Base-by-base conservation (phyloP, 345 rosid species). In the Cardiospermum halicacabum region DNA sequence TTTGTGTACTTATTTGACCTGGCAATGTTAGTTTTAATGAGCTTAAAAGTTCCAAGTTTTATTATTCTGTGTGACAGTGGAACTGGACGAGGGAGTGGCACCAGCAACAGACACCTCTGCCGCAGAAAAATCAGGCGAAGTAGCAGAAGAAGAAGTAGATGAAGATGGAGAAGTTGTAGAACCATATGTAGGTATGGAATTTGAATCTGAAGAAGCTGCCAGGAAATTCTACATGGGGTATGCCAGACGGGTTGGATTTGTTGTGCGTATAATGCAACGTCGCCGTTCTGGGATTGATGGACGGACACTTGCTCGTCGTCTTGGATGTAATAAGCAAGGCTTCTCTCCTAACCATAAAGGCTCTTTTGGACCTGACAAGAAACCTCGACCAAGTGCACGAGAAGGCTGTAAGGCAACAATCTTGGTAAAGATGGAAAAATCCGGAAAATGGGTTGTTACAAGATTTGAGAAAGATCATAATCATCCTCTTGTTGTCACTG, bases 321-420 rank as follows among this genome's bases (percentile, higher is more conserved):
- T 89, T 47, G 92, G 92, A 57, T 89, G 96, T 72, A 89, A 89
- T 72, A 86, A 89, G 64, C 96, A 89, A 58, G 96, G 92, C 27
- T 89, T 89, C 66, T 88, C 91, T 47, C 85, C 85, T 25, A 82
- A 70, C 69, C 71, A 69, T 9, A 79, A 59, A 69, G 77, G 74
- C 15, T 18, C 67, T 54, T 49, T 67, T 53, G 89, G 81, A 56
- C 69, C 71, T 7, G 89, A 82, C 28, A 84, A 82, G 81, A 84
- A 78, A 74, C 74, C 84, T 51, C 74, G 90, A 26, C 66, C 81
- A 19, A 82, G 89, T 51, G 80, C 89, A 30, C 80, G 96, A 56
- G 96, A 89, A 78, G 96, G 96, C 55, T 89, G 96, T 76, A 89
- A 86, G 56, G 96, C 96, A 32, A 89, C 88, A 13, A 82, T 89